Percentiles rank a stretch among this genome's conserved stretches.
These are phyloP conservation scores for Cryphonectria radicalis DNA, from an alignment of 2,329 filamentous ascomycete species.

Conservation along the genomic window DNA sequence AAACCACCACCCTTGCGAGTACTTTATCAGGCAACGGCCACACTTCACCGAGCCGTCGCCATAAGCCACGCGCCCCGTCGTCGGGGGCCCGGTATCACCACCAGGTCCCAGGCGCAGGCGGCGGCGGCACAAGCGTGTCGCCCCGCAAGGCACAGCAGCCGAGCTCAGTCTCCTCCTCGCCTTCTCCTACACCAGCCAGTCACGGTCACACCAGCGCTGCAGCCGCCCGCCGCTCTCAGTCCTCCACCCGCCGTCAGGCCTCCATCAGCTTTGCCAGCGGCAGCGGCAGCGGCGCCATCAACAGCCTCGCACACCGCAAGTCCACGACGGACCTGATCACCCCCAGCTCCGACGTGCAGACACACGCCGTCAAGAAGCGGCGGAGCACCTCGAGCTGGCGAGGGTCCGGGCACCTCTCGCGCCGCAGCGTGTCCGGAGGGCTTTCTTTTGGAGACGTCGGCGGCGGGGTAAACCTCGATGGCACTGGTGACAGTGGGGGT, in stretches of 20 bases:
- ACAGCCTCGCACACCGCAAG: constrained; percentile 23
- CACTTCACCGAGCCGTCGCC: constrained; percentile 42
- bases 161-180: constrained; percentile 30
- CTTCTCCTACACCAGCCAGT: constrained; percentile 25
- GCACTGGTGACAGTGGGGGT: constrained; percentile 35
- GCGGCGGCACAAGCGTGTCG: constrained; percentile 37
- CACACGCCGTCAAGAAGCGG: constrained; percentile 32
- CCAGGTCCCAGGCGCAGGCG: constrained; percentile 33
- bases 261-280: neutral
- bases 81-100: constrained; percentile 55
- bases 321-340: constrained; percentile 25
- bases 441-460: constrained; percentile 32
- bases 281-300: neutral
- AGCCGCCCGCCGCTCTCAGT: constrained; percentile 43
- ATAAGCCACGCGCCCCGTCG: constrained; percentile 57
- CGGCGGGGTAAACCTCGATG: constrained; percentile 31
- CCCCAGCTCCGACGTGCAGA: constrained; percentile 23
- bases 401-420: constrained; percentile 8
- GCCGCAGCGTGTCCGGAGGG: constrained; percentile 19
- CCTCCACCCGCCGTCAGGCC: constrained; percentile 30
- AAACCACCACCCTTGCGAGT: neutral
- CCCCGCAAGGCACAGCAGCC: constrained; percentile 48
- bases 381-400: constrained; percentile 33
- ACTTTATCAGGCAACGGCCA: neutral
- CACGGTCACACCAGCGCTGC: constrained; percentile 33